Evolutionary conservation across 345 rosid species (phyloP), one percentile per base, ranked within the genome.

Genomic region (Pugionium cornutum): DNA sequence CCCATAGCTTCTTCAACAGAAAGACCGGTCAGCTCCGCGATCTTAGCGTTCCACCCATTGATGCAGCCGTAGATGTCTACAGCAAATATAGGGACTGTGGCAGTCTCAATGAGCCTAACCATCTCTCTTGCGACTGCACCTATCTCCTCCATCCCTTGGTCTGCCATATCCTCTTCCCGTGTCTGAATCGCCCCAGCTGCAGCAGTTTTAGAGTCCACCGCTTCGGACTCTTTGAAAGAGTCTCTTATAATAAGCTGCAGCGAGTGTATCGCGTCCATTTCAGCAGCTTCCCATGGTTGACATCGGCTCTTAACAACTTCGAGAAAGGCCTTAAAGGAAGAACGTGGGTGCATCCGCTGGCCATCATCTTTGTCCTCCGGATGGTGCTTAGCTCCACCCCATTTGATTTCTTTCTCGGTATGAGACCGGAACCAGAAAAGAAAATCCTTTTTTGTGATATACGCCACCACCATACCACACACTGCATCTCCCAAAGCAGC

Each of bases 351-450:
- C 99, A 95, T 95, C 76, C 95, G 82, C 69, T 83, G 95, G 8
- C 96, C 89, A 67, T 91, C 97, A 74, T 95, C 99, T 78, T 89
- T 91, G 65, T 95, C 95, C 84, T 82, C 88, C 0, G 97, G 99
- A 49, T 95, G 95, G 67, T 95, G 99, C 83, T 95, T 95, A 55
- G 97, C 99, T 26, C 99, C 99, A 69, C 99, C 97, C 99, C 99
- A 95, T 71, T 95, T 95, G 69, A 91, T 69, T 81, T 95, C 99
- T 72, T 95, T 87, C n/a, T 77, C 99, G 0, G 97, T 84, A 40
- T 95, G 96, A 71, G 99, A 95, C 18, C 99, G 84, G 61, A 95
- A 95, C 99, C 99, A 95, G 79, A 95, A 95, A 26, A 91, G 83
- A 47, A 88, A 95, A 73, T 91, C 96, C 61, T 56, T 77, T 73